Evolutionary conservation across 2,329 filamentous ascomycete genomes (phyloP), one percentile per base, ranked within the genome.

Genomic region (Phialocephala subalpina): DNA sequence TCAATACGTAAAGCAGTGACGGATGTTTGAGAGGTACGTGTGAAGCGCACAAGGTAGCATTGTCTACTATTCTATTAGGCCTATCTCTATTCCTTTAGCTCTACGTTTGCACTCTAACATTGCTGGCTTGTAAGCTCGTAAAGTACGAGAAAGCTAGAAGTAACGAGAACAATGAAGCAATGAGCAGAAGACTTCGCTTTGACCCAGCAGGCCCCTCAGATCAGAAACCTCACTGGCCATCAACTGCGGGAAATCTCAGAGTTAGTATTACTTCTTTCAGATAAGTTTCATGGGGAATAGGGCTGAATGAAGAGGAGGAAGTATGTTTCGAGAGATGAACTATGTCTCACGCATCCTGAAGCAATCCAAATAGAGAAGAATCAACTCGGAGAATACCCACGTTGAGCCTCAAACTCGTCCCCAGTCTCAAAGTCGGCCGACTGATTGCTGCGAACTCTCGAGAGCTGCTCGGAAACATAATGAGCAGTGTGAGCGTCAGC

Each of bases 391-490:
- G n/a, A n/a, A n/a, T n/a, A n/a, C n/a, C n/a, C n/a, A n/a, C n/a
- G 76, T 72, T 83, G 82, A 25, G 87, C 83, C 74, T 88, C 85
- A 73, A 90, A 85, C 78, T 91, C 89, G 74, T 90, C 88, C 64
- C 84, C 82, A 65, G 86, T 85, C 11, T 73, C 72, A 60, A 71
- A 75, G 45, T 73, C 72, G 3, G 67, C 68, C 58, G 71, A 74
- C 53, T 78, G 76, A 52, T 79, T 81, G 67, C 85, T 88, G 76
- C 86, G 89, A 74, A 96, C 90, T 64, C 90, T 84, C 77, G 90
- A 85, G 65, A 97, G 83, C 80, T 97, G 92, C 69, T 94, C 91
- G 35, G 87, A 89, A 64, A 97, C 91, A 77, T 97, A 97, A 70
- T 88, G 86, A 67, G 92, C 90, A 75, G 97, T 87, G 71, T 96